phyloP scores from a whole-genome alignment of 345 rosid species.

The Rhizophora mangle region DNA sequence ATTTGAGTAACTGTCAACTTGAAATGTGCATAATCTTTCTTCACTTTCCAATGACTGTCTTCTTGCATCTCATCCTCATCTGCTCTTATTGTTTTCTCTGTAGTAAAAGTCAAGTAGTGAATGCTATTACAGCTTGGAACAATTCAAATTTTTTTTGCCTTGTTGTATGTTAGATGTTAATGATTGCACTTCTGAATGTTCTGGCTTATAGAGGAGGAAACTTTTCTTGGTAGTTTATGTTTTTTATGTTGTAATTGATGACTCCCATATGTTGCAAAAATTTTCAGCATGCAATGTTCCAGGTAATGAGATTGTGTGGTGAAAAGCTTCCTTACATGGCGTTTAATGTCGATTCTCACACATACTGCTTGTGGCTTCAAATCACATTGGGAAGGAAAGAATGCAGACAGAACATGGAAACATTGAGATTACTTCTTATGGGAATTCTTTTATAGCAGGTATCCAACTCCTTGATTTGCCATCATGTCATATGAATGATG shows the following conservation, averaged over 20 bases:
- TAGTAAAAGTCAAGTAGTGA: neutral
- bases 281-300: neutral
- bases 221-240: neutral
- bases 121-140: neutral
- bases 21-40: neutral
- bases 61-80: too few relatives aligned
- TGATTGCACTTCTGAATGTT: neutral
- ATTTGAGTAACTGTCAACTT: neutral
- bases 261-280: neutral
- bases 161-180: too few relatives aligned
- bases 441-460: constrained; percentile 89
- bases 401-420: constrained; percentile 80
- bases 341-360: constrained; percentile 17
- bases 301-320: neutral
- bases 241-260: constrained; percentile 2
- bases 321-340: neutral
- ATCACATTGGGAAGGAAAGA: constrained; percentile 76
- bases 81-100: neutral
- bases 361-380: constrained; percentile 85
- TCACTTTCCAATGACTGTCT: too few relatives aligned
- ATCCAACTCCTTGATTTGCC: neutral
- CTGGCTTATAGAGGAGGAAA: neutral
- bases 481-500: constrained; percentile 3
- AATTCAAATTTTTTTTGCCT: neutral
- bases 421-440: constrained; percentile 75